Base-by-base conservation (phyloP, 1,284 basidiomycete genomes). In the Neolentinus lepideus region DNA sequence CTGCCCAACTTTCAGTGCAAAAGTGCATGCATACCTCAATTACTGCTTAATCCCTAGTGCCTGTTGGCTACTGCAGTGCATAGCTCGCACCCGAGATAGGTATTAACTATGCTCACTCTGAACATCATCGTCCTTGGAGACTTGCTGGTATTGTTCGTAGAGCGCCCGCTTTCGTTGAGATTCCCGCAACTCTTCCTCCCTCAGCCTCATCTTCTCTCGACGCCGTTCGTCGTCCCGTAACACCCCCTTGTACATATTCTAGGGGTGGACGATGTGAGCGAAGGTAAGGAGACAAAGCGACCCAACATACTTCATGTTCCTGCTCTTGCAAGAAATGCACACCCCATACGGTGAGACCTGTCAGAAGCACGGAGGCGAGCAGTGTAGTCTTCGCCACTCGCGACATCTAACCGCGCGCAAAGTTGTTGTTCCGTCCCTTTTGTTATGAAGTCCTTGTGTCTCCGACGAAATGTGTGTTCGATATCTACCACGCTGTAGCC, bases 211-310 rank as follows among this genome's bases (percentile, higher is more conserved):
- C 70, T 93, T 93, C 63, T 85, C 81, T 58, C 71, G 75, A 57
- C 89, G 75, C 29, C 94, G 84, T 61, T 85, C 90, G 63, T 96
- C 92, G 67, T 97, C 94, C 51, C 85, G 81, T 43, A 97, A 63
- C 0, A 97, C 92, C 27, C 94, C 94, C 66, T 88, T 79, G 67
- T 89, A 96, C 94, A 97, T 97, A 19, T 77, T 86, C 94, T 93
- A 59, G 0, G 33, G 48, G 10, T 45, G 25, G 53, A 6, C 19
- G 19, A 46, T 21, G 33, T n/a, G 50, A 47, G 43, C 22, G 27
- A 43, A 60, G 52, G 12, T 48, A 45, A 51, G 19, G 19, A 56
- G 56, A 19, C 52, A 52, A 52, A 11, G 16, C 10, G 56, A 57
- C 59, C 47, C 11, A 31, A 66, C 71, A 53, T 60, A 94, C 95